Percentiles rank a stretch among this genome's conserved stretches.
Conservation (phyloP, 2,329 filamentous ascomycete species). For the Ascocoryne sarcoides region DNA sequence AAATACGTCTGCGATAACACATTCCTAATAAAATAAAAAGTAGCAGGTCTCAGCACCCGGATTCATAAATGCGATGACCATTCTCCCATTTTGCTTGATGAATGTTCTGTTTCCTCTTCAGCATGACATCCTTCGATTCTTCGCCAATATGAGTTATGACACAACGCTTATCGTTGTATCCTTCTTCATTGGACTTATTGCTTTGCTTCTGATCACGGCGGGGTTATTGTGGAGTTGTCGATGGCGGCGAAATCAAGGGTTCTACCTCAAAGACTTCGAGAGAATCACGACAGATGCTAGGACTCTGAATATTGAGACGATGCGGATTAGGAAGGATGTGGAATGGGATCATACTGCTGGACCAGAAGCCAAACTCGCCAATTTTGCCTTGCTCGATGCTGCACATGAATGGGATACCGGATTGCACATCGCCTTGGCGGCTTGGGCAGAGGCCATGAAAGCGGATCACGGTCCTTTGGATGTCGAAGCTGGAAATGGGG, state of each 20-base stretch:
- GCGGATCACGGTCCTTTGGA: conserved; percentile 2
- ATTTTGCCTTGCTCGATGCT: conserved; percentile 6
- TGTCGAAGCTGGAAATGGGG: conserved; percentile 8
- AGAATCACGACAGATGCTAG: conserved; percentile 7
- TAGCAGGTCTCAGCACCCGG: too few relatives aligned
- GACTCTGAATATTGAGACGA: conserved; percentile 8
- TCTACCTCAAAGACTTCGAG: conserved; percentile 13
- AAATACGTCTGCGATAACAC: too few relatives aligned
- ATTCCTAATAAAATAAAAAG: too few relatives aligned
- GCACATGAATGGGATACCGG: conserved; percentile 14
- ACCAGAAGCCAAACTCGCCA: conserved; percentile 5
- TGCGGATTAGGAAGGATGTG: conserved; percentile 7
- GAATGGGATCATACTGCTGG: conserved; percentile 8
- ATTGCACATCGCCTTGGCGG: conserved; percentile 11
- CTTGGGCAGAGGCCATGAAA: conserved; percentile 19
- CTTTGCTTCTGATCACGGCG: too few relatives aligned
- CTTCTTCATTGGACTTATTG: too few relatives aligned
- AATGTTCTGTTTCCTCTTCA: too few relatives aligned
- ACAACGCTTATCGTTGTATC: too few relatives aligned
- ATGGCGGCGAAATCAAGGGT: conserved; percentile 2
- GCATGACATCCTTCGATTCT: too few relatives aligned
- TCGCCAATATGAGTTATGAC: too few relatives aligned
- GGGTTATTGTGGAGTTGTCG: background rate
- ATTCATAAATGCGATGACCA: too few relatives aligned
- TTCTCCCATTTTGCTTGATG: too few relatives aligned